Evolutionary conservation across 306 rosid species (phyloP), one percentile per base, ranked within the genome.

Genomic region (Lupinus albus): DNA sequence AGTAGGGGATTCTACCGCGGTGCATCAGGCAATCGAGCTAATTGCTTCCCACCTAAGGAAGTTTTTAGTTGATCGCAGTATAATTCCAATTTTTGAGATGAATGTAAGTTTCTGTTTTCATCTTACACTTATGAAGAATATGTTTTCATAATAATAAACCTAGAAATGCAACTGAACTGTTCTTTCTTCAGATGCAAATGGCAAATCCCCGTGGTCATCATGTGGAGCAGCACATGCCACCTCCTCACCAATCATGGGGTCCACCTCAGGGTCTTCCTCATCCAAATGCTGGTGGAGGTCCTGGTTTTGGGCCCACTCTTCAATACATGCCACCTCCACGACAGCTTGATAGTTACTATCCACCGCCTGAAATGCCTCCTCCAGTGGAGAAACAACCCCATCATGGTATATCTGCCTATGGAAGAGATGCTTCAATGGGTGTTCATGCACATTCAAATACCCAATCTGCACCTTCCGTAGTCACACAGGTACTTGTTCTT

Each of bases 331-430:
- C 99, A 55, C 92, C 96, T 69, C 89, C 88, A 0, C 85, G 92
- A 28, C 99, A 86, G 60, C 80, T 44, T 38, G 99, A 91, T 61
- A 88, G 71, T 79, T 94, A 85, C 80, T 94, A 91, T 76, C 87
- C 81, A 52, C 86, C 89, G 21, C 80, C 86, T 45, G 97, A 91
- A 44, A 58, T 88, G 77, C 88, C 92, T 10, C 85, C 92, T 39
- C 84, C 93, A 16, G 80, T 91, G 79, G 96, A 94, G 61, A 91
- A 80, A 73, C 99, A 85, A 71, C 95, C 96, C 61, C 97, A 94
- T 80, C 97, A 94, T 56, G 99, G 99, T 67, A 90, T 94, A 71
- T 88, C 97, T 53, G 92, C 96, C 48, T 94, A 91, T 77, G 96
- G 97, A 62, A 86, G 96, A 70, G 99, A 94, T 64, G 85, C 83